phyloP scores from a whole-genome alignment of 208 protist species.

The Trypanosoma theileri region DNA sequence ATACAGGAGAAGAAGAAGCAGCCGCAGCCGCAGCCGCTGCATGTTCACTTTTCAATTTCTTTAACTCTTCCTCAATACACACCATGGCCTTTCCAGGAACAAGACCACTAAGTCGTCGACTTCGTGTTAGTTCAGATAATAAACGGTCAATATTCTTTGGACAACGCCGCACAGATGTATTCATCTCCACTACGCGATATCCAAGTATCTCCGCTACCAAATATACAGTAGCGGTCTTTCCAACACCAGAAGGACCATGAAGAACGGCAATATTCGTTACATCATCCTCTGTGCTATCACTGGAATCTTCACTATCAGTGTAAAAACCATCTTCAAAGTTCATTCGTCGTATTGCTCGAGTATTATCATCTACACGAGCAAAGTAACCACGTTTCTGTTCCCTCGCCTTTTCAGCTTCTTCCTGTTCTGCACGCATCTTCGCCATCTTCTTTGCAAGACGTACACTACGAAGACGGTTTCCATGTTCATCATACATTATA shows the following conservation, averaged over 20 bases:
- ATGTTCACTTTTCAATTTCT: constrained; percentile 62
- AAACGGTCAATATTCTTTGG: constrained; percentile 74
- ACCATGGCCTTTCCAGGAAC: constrained; percentile 32
- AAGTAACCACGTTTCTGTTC: constrained; percentile 72
- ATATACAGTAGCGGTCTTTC: constrained; percentile 84
- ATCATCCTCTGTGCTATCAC: constrained; percentile 36
- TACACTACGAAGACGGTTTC: constrained; percentile 76
- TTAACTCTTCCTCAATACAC: constrained; percentile 69
- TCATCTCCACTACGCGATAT: constrained; percentile 86
- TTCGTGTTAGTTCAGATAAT: constrained; percentile 78
- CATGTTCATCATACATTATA: constrained; percentile 53
- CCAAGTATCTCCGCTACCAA: constrained; percentile 66
- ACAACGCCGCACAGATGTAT: constrained; percentile 63
- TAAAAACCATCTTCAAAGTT: constrained; percentile 6
- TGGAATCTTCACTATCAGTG: constrained; percentile 6
- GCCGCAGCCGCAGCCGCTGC: constrained; percentile 26
- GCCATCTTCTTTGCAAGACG: constrained; percentile 67
- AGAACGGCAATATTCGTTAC: constrained; percentile 84
- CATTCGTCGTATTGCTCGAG: neutral
- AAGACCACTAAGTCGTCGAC: constrained; percentile 52
- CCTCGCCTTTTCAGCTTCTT: constrained; percentile 34
- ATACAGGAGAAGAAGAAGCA: neutral
- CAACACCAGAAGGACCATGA: constrained; percentile 60
- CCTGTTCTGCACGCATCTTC: constrained; percentile 35
- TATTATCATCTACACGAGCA: constrained; percentile 29